Base-by-base conservation (phyloP, 768 basidiomycete genomes). In the Cytidiella melzeri region DNA sequence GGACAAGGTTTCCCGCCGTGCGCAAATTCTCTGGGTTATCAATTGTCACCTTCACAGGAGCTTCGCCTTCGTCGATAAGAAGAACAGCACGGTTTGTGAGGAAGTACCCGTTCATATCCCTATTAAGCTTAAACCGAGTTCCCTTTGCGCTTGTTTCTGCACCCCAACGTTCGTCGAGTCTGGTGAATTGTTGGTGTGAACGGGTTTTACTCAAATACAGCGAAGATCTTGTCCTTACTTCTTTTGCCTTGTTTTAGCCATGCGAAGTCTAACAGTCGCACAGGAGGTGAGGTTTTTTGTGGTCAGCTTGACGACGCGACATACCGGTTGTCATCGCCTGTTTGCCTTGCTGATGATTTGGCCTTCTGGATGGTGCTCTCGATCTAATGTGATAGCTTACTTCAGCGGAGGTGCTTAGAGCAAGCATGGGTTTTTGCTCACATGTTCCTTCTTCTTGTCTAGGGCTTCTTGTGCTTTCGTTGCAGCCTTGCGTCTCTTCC, bases 241-340 rank as follows among this genome's bases (percentile, higher is more conserved):
- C 40, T 47, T 47, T 39, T 52, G 51, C 24, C 51, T 10, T 13
- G 36, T 40, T 39, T 52, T 52, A 5, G 46, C 51, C 51, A 52
- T 52, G 12, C 45, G 34, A 9, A 52, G 23, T 25, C 51, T 52
- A 26, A 34, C 10, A 28, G n/a, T n/a, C n/a, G n/a, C n/a, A n/a
- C n/a, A n/a, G n/a, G n/a, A n/a, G n/a, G n/a, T n/a, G n/a, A n/a
- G n/a, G n/a, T n/a, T n/a, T n/a, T n/a, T n/a, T n/a, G n/a, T n/a
- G n/a, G n/a, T n/a, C n/a, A n/a, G n/a, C 47, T 51, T 37, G 50
- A 42, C 36, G 46, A 43, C 41, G 48, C 41, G 3, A 45, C 48
- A 40, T 53, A 57, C 58, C 52, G 52, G 47, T 59, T 59, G 49
- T 59, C 58, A 40, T 59, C 58, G 5, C 58, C 58, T 2, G 47